A percentile compares a stretch with the other conserved stretches of the same genome.
phyloP scores from a whole-genome alignment of 2,329 filamentous ascomycete genomes.

The Exophiala sp. region DNA sequence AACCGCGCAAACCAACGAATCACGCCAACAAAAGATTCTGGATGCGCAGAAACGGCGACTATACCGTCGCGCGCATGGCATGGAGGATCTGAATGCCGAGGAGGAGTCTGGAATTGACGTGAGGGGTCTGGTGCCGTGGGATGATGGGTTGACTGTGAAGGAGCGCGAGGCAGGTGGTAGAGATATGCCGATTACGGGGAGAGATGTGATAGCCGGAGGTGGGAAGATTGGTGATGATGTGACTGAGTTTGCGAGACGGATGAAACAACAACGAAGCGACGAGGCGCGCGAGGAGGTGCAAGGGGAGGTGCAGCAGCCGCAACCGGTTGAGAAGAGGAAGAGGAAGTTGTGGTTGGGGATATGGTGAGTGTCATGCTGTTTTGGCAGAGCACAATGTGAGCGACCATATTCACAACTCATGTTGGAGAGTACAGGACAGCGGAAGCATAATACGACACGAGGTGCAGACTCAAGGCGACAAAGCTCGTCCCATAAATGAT shows the following conservation, averaged over 20 bases:
- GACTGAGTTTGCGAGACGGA: constrained; percentile 13
- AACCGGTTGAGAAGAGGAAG: constrained; percentile 11
- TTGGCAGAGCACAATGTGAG: too few species aligned
- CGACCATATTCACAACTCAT: too few species aligned
- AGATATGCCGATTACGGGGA: constrained; percentile 21
- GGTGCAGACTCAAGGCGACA: too few species aligned
- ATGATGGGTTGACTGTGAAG: constrained; percentile 39
- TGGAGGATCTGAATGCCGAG: constrained; percentile 54
- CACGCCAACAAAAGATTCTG: constrained; percentile 69
- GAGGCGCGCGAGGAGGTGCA: constrained; percentile 1
- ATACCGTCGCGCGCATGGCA: constrained; percentile 80
- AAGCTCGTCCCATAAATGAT: too few species aligned
- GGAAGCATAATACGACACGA: too few species aligned
- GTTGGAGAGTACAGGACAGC: too few species aligned
- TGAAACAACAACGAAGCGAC: constrained; percentile 10
- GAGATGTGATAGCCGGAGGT: constrained; percentile 33
- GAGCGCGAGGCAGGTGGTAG: constrained; percentile 34
- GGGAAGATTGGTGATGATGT: constrained; percentile 15
- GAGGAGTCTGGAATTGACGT: constrained; percentile 35
- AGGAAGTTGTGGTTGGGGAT: constrained; percentile 29
- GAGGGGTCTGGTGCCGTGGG: constrained; percentile 28
- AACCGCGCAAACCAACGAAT: constrained; percentile 65
- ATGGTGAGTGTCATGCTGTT: constrained; percentile 12
- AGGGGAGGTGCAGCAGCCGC: neutral
- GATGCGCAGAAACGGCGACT: constrained; percentile 83